These are phyloP conservation scores for Fusarium pseudocircinatum DNA, from an alignment of 2,329 filamentous ascomycete species.

Conservation along the genomic window DNA sequence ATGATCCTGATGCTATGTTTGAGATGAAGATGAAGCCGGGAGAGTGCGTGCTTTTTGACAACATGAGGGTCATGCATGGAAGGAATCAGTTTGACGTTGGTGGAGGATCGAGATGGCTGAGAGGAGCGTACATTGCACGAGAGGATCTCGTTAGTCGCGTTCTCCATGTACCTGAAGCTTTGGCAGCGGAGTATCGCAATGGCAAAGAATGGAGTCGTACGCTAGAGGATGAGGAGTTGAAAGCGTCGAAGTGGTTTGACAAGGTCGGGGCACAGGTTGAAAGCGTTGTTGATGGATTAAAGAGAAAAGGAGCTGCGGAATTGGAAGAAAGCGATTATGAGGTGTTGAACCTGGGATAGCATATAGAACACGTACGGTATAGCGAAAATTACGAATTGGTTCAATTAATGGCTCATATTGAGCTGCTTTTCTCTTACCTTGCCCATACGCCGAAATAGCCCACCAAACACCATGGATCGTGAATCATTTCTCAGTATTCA, in stretches of 20 bases:
- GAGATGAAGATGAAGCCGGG: slow-evolving; percentile 80
- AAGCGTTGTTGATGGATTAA: slow-evolving; percentile 13
- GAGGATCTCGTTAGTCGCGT: slow-evolving; percentile 55
- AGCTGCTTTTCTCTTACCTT: slow-evolving; percentile 18
- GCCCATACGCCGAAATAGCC: slow-evolving; percentile 29
- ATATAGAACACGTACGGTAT: slow-evolving; percentile 4
- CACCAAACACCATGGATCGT: slow-evolving; percentile 7
- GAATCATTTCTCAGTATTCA: background rate
- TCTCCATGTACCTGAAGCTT: slow-evolving; percentile 42
- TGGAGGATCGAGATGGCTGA: slow-evolving; percentile 79
- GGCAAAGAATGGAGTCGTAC: slow-evolving; percentile 39
- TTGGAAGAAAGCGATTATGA: slow-evolving; percentile 32
- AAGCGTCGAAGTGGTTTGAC: slow-evolving; percentile 40
- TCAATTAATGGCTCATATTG: background rate
- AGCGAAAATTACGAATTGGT: slow-evolving; percentile 11
- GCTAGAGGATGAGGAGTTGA: slow-evolving; percentile 40
- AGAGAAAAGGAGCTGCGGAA: slow-evolving; percentile 33
- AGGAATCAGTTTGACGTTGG: slow-evolving; percentile 75
- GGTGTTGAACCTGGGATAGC: slow-evolving; percentile 19
- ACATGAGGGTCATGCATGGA: slow-evolving; percentile 85
- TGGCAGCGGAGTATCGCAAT: slow-evolving; percentile 41
- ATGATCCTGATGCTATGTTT: slow-evolving; percentile 67
- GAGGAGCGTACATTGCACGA: slow-evolving; percentile 81
- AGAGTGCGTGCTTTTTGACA: slow-evolving; percentile 94
- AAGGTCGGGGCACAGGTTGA: slow-evolving; percentile 30